Evolutionary conservation across 768 basidiomycete genomes (phyloP).

Genomic region (Xanthoconium stramineum): DNA sequence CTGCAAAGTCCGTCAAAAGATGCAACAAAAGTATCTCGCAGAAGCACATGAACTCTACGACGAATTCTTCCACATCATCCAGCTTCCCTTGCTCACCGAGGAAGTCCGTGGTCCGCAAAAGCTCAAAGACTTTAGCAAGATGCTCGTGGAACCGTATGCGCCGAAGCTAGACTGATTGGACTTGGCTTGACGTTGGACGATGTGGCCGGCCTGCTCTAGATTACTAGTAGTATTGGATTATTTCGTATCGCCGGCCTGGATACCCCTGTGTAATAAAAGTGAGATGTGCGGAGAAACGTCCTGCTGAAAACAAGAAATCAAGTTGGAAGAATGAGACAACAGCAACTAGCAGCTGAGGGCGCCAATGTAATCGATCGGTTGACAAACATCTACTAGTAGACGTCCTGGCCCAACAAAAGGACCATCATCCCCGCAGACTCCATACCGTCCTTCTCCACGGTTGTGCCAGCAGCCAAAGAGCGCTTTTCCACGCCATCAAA

Average conservation of each 20-base stretch:
- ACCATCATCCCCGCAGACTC: too few relatives aligned
- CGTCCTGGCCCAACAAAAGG: too few relatives aligned
- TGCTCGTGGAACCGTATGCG: conserved; percentile 80
- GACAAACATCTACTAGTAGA: too few relatives aligned
- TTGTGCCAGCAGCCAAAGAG: too few relatives aligned
- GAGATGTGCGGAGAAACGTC: too few relatives aligned
- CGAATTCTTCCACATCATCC: conserved; percentile 97
- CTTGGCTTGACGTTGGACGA: background rate
- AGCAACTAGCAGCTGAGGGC: background rate
- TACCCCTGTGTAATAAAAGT: conserved; percentile 10
- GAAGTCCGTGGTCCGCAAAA: conserved; percentile 96
- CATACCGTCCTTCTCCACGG: too few relatives aligned
- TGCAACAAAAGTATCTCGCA: conserved; percentile 97
- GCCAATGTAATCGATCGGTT: too few relatives aligned
- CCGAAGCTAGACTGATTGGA: conserved; percentile 35
- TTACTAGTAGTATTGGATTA: conserved; percentile 8
- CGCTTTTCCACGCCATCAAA: too few relatives aligned
- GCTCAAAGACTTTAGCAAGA: conserved; percentile 88
- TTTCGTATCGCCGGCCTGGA: conserved; percentile 5
- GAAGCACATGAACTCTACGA: conserved; percentile 98
- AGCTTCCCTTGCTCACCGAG: conserved; percentile 90
- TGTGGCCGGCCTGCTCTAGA: background rate
- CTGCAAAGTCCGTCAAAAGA: conserved; percentile 89
- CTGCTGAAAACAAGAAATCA: too few relatives aligned
- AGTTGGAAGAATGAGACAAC: too few relatives aligned